These are phyloP conservation scores for Lotmaria passim DNA, from an alignment of 208 protist species.

Conservation along the genomic window DNA sequence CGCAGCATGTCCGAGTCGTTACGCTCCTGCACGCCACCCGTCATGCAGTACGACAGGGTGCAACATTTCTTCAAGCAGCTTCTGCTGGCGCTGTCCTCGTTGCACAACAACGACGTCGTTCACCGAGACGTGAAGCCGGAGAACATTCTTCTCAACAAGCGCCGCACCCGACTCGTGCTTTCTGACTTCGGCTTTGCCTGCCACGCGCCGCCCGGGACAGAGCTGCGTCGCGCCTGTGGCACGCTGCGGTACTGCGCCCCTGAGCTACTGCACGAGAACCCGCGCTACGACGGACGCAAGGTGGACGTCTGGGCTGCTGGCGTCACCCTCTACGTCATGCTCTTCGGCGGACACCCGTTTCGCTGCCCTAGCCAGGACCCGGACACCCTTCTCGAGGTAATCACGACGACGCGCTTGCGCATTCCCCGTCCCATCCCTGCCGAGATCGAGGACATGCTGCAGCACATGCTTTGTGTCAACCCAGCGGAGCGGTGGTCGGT, in stretches of 20 bases:
- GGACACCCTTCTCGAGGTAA: constrained; percentile 66
- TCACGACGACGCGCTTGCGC: constrained; percentile 53
- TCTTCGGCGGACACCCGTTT: constrained; percentile 95
- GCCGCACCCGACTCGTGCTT: constrained; percentile 59
- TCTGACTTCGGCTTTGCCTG: constrained; percentile 92
- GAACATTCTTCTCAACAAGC: constrained; percentile 81
- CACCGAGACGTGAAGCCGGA: constrained; percentile 92
- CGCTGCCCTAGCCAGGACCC: constrained; percentile 46
- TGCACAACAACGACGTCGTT: constrained; percentile 78
- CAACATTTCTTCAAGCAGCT: constrained; percentile 65
- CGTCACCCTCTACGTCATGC: constrained; percentile 89
- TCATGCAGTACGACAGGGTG: constrained; percentile 37
- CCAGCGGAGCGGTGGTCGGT: constrained; percentile 78
- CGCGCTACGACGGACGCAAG: constrained; percentile 89
- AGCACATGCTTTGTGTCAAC: constrained; percentile 76
- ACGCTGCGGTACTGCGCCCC: constrained; percentile 86
- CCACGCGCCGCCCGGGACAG: constrained; percentile 43
- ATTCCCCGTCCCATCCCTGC: constrained; percentile 63
- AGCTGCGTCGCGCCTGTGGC: constrained; percentile 71
- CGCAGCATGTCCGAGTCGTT: constrained; percentile 11
- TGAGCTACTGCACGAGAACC: constrained; percentile 72
- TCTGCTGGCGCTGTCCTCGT: constrained; percentile 53
- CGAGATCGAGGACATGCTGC: constrained; percentile 59
- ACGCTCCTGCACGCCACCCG: constrained; percentile 4
- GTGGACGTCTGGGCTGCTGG: constrained; percentile 91